Conservation (phyloP, 805 yeast species). For the Osmozyma mogii region DNA sequence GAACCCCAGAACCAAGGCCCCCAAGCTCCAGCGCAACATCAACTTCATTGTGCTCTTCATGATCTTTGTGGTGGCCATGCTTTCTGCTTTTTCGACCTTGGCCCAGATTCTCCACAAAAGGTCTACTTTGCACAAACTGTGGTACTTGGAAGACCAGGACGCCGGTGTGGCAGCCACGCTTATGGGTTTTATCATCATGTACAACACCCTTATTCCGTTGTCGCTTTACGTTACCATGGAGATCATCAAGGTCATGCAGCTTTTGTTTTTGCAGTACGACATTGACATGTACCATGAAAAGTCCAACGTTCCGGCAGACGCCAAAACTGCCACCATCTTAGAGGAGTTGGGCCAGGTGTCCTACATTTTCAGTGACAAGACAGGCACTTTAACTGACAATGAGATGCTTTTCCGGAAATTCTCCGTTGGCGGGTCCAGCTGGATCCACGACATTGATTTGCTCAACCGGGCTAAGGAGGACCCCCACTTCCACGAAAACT, state of each 20-base stretch:
- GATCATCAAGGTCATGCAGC: conserved; percentile 83
- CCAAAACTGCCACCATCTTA: conserved; percentile 88
- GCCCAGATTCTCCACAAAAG: conserved; percentile 55
- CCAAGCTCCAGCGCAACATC: conserved; percentile 77
- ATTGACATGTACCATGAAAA: conserved; percentile 88
- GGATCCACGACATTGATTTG: conserved; percentile 72
- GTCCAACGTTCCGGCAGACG: conserved; percentile 86
- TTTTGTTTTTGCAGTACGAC: conserved; percentile 76
- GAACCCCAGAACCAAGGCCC: conserved; percentile 88
- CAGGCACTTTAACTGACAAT: conserved; percentile 95
- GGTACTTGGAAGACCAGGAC: conserved; percentile 71
- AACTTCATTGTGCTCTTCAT: conserved; percentile 79
- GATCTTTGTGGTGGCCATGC: conserved; percentile 70
- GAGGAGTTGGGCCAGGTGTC: conserved; percentile 97
- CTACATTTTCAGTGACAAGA: conserved; percentile 90
- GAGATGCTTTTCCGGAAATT: conserved; percentile 87
- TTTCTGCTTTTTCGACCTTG: conserved; percentile 76
- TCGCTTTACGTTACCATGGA: conserved; percentile 96
- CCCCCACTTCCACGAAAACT: conserved; percentile 1
- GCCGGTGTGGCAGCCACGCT: conserved; percentile 84
- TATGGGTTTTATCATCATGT: conserved; percentile 96
- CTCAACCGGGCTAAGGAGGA: conserved; percentile 18
- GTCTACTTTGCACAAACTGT: conserved; percentile 33
- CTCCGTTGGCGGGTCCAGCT: conserved; percentile 79
- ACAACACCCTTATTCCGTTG: conserved; percentile 89